Base-by-base conservation (phyloP, 2,329 filamentous ascomycete species). In the Fusarium setosum region DNA sequence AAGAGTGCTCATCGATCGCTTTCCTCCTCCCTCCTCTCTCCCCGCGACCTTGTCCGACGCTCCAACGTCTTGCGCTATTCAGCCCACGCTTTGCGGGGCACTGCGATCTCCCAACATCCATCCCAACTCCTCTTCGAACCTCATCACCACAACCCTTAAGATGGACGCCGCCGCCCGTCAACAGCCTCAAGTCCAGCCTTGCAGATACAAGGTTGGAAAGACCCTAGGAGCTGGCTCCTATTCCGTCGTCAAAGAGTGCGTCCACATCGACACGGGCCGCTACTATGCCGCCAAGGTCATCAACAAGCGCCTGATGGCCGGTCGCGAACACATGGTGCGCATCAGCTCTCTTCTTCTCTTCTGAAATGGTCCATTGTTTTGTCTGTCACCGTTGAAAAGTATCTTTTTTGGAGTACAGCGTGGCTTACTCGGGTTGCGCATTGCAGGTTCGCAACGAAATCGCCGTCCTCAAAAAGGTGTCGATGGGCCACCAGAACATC, bases 251-350 rank as follows among this genome's bases (percentile, higher is more conserved):
- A 98, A 98, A 79, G 96, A 99, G 82, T 99, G 96, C 77, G 94
- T 98, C 24, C 96, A 99, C 78, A 98, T 98, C 74, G 95, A 98
- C 72, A 98, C 96, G 0, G 95, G 95, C 42, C 90, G 94, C 69
- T 98, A 97, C 81, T 99, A 98, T 89, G 96, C 96, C 24, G 95
- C 96, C 63, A 99, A 99, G 79, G 96, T 99, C 65, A 99, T 99
- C 81, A 99, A 99, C 83, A 99, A 99, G 86, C 87, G 95, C 58
- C 84, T 99, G 69, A 99, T 99, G 96, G 92, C 94, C 7, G 96
- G 96, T 31, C 88, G 96, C 70, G 96, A 99, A 81, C 96, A 98
- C 79, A 99, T 99, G 96, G 96, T 97, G 76, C 63, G 81, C 73
- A 38, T 52, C 29, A 29, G 29, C 45, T 56, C 35, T 17, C 10